Evolutionary conservation across 805 yeast species (phyloP), one percentile per base, ranked within the genome.

Genomic region (Ogataea pignaliae): DNA sequence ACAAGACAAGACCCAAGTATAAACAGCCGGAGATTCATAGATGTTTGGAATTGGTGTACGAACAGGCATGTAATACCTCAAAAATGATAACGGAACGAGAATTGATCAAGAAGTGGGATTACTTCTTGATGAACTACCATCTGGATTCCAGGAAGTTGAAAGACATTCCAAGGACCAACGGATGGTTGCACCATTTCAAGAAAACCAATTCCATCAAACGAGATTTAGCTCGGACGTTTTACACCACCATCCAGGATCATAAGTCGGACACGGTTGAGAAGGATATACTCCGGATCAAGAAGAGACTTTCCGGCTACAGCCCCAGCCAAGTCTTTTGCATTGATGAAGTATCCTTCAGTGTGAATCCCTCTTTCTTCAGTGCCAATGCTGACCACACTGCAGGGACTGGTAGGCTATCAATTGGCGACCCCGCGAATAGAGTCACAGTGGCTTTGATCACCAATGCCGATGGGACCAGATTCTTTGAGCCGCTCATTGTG

Each of bases 131-230:
- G 34, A 34, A 46, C 10, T 61, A 53, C 44, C 53, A 61, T 43
- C 26, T 21, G 26, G 39, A 46, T 14, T 40, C 31, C 13, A 33
- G 31, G 14, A 42, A 41, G n/a, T 42, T 44, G 11, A 40, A 44
- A 14, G 34, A 41, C 12, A 48, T 51, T 7, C 46, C 50, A 6
- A 64, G 64, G 45, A 63, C 71, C 1, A 67, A 67, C 46, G 75
- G 74, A 0, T 70, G 73, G 74, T 43, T 70, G 6, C 65, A 66
- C 36, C 66, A 67, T 48, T 70, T 70, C 56, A 69, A 65, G 41
- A 57, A 55, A 39, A 54, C 61, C 34, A 59, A 63, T 46, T 40
- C 55, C 5, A 39, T 54, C 2, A 63, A 61, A 42, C 48, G 57
- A 31, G 59, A 60, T 5, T 43, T 62, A 15, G 66, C 68, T 8